These are phyloP conservation scores for Ustilago nuda DNA, from an alignment of 1,284 basidiomycete genomes.

Conservation along the genomic window DNA sequence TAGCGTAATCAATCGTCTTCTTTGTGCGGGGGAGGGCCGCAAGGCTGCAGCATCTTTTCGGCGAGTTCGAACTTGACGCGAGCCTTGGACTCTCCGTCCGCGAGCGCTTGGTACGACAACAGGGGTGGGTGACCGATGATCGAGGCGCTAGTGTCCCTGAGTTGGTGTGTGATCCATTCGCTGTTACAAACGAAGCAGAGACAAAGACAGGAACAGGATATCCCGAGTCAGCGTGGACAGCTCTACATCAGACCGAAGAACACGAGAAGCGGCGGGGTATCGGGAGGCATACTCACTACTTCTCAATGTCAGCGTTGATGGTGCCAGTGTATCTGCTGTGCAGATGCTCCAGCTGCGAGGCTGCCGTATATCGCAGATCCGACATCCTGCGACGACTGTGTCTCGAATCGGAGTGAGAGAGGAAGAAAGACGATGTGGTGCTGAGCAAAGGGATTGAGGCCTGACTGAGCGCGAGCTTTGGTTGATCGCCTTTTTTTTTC, in stretches of 20 bases:
- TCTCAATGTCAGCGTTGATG: slow-evolving; percentile 67
- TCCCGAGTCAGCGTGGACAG: slow-evolving; percentile 5
- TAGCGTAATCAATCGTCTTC: slow-evolving; percentile 76
- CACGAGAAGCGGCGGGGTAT: slow-evolving; percentile 14
- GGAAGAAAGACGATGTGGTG: slow-evolving; percentile 4
- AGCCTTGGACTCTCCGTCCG: slow-evolving; percentile 90
- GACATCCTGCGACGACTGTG: slow-evolving; percentile 30
- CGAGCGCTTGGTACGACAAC: slow-evolving; percentile 86
- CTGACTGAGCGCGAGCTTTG: background rate
- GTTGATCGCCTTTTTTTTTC: slow-evolving; percentile 3
- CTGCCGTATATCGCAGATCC: slow-evolving; percentile 48
- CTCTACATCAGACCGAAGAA: slow-evolving; percentile 10
- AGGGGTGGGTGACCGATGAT: slow-evolving; percentile 91
- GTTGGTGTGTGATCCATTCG: slow-evolving; percentile 97
- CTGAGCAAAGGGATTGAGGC: background rate
- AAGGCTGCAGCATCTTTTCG: slow-evolving; percentile 95
- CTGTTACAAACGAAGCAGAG: slow-evolving; percentile 71
- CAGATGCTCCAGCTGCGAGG: slow-evolving; percentile 71
- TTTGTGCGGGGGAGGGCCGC: slow-evolving; percentile 91
- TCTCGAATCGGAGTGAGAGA: background rate
- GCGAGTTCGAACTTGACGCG: slow-evolving; percentile 84
- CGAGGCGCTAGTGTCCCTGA: slow-evolving; percentile 90
- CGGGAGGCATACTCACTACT: slow-evolving; percentile 57
- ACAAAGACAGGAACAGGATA: slow-evolving; percentile 14
- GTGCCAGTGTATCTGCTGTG: slow-evolving; percentile 96